Conservation (phyloP, 768 basidiomycete species). For the Mycena pura region DNA sequence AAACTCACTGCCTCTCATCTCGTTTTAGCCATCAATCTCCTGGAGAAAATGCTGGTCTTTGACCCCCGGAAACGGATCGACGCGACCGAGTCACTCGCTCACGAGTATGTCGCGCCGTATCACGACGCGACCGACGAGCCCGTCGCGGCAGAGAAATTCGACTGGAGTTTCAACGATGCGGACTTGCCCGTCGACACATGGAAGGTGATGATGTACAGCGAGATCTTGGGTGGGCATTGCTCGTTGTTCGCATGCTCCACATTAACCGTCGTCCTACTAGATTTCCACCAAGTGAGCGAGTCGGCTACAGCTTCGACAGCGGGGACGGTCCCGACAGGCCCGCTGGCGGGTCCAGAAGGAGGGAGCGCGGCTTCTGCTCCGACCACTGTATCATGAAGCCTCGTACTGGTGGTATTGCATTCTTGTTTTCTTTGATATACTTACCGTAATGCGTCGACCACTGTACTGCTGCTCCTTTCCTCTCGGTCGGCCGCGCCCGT, state of each 20-base stretch:
- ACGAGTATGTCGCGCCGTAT: conserved; percentile 96
- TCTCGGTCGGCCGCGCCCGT: no score
- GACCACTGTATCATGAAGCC: no score
- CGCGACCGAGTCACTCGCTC: conserved; percentile 86
- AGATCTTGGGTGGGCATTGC: conserved; percentile 81
- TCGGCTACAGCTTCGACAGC: conserved; percentile 46
- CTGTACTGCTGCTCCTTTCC: no score
- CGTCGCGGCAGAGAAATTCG: conserved; percentile 90
- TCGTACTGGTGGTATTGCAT: no score
- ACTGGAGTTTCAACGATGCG: conserved; percentile 99
- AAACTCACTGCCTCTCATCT: conserved; percentile 4
- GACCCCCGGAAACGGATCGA: conserved; percentile 97
- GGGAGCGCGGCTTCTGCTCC: conserved; percentile 27
- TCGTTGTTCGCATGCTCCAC: not conserved
- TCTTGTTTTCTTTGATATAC: conserved; percentile 10
- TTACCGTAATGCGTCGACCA: conserved; percentile 22
- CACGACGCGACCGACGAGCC: conserved; percentile 99
- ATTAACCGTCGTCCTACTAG: conserved; percentile 40
- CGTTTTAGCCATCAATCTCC: conserved; percentile 81
- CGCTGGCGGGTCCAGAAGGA: conserved; percentile 76
- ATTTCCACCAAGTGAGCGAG: conserved; percentile 83
- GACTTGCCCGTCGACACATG: conserved; percentile 98
- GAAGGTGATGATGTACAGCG: conserved; percentile 99
- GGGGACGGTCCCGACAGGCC: conserved; percentile 66
- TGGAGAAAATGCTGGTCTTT: conserved; percentile 99